These are phyloP conservation scores for Tuber magnatum DNA, from an alignment of 495 filamentous ascomycete species.

Conservation along the genomic window DNA sequence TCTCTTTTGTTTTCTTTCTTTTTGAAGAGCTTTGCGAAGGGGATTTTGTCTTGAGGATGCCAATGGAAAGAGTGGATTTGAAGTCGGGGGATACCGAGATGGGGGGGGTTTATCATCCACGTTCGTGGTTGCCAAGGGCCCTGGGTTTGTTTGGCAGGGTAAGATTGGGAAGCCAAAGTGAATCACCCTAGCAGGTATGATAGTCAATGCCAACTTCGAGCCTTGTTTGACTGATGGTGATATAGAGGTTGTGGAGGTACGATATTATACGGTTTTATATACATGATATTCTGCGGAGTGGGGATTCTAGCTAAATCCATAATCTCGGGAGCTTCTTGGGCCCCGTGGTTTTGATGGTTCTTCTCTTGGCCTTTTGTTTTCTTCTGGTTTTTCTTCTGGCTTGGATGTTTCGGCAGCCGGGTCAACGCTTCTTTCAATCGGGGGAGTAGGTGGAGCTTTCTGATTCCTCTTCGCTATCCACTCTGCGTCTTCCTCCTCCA, in stretches of 20 bases:
- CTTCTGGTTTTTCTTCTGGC: background rate
- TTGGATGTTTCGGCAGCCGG: background rate
- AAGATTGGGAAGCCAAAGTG: background rate
- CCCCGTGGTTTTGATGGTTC: conserved; percentile 3
- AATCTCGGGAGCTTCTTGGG: conserved; percentile 23
- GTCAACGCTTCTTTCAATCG: background rate
- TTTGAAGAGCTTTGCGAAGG: conserved; percentile 1
- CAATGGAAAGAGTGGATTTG: background rate
- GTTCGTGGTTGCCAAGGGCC: background rate
- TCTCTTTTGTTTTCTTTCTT: background rate
- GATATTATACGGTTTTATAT: background rate
- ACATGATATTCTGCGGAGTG: background rate
- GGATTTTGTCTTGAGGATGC: conserved; percentile 15
- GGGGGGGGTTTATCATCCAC: background rate
- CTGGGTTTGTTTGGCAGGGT: background rate
- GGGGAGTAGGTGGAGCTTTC: conserved; percentile 5
- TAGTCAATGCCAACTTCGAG: background rate
- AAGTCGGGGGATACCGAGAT: background rate
- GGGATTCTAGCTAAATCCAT: conserved; percentile 23
- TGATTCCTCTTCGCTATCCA: conserved; percentile 47
- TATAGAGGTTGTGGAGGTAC: background rate
- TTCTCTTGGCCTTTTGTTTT: background rate
- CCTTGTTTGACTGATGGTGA: background rate
- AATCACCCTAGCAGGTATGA: background rate
- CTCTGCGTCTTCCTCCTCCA: conserved; percentile 66